Conservation (phyloP, 345 rosid genomes). For the Arabidopsis arenosa region DNA sequence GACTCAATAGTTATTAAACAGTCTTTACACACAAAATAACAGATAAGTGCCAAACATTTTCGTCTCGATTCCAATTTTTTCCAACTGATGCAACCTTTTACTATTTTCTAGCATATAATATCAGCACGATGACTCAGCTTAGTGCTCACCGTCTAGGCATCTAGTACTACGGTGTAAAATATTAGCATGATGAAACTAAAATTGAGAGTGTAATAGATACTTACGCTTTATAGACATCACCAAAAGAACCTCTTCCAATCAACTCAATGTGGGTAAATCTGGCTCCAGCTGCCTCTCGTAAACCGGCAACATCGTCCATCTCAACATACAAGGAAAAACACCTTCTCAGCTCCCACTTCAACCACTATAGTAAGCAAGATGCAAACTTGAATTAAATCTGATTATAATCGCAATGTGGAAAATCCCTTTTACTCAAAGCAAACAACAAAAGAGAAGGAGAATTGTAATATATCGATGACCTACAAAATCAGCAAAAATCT, state of each 20-base stretch:
- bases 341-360: slow-evolving; percentile 26
- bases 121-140: slow-evolving; percentile 2
- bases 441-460: slow-evolving; percentile 21
- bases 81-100: not conserved
- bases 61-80: not conserved
- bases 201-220: not conserved
- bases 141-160: not conserved
- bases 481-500: slow-evolving; percentile 23
- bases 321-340: slow-evolving; percentile 34
- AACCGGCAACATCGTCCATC: slow-evolving; percentile 84
- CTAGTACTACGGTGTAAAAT: not conserved
- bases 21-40: not conserved
- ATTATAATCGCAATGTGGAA: slow-evolving; percentile 9
- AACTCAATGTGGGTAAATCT: slow-evolving; percentile 83
- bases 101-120: not conserved
- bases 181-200: not conserved
- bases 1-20: not conserved
- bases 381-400: not conserved
- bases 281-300: slow-evolving; percentile 78
- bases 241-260: slow-evolving; percentile 98
- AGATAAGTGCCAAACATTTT: not conserved
- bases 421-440: slow-evolving; percentile 56
- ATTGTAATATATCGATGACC: slow-evolving; percentile 16
- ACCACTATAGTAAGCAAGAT: slow-evolving; percentile 23
- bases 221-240: slow-evolving; percentile 98